Base-by-base conservation (phyloP, 331 rosid genomes). In the Malus hybrid region DNA sequence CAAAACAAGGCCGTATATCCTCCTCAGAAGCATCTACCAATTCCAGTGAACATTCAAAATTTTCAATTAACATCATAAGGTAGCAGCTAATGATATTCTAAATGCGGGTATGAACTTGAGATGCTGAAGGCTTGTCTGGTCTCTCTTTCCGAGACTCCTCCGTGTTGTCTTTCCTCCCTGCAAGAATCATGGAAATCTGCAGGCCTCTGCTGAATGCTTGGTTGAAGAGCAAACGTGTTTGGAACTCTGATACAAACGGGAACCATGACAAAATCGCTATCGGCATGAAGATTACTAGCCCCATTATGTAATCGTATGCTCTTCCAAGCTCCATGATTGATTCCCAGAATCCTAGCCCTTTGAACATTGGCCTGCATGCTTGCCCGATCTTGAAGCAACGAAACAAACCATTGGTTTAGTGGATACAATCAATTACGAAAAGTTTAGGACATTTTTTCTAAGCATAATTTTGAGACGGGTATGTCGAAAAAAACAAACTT, bases 141-240 rank as follows among this genome's bases (percentile, higher is more conserved):
- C 14, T 22, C n/a, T 71, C 18, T 36, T 2, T 66, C 54, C 55
- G 16, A 20, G 28, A 12, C 3, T 29, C 2, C 2, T 24, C 24
- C 24, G 76, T 42, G 48, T 55, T 83, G 12, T 90, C 96, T 71
- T 81, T 91, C 80, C 80, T 86, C 42, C 97, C 97, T 1, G 95
- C 72, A 74, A 94, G 97, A 82, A 94, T 94, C 95, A 88, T 91
- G 3, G 98, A 91, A 81, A 94, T 94, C 82, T 91, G 95, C 18
- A 94, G 93, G 27, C 98, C 97, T 90, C 97, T 88, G 50, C 98
- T 94, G 74, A 94, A 94, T 36, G 98, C 98, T 86, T 90, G 95
- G 76, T 94, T 94, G 88, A 94, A 94, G 71, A 94, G 95, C 83
- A 94, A 75, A 12, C 98, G 96, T 1, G 97, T 85, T 81, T 91